phyloP scores from a whole-genome alignment of 2,329 filamentous ascomycete species.

The Sclerotinia trifoliorum region DNA sequence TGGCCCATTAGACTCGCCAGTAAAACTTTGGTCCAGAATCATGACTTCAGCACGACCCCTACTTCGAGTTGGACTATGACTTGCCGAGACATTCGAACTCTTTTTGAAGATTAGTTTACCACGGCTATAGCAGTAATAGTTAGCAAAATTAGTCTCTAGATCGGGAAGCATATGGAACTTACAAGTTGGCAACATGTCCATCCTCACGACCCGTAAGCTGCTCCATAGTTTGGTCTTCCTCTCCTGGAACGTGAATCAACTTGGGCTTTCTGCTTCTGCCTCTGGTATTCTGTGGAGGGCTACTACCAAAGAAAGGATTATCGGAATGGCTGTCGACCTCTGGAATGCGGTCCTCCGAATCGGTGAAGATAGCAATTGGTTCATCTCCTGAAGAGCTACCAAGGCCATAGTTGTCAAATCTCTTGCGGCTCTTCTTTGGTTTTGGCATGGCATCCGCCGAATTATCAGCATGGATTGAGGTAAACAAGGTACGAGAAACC shows the following conservation, averaged over 20 bases:
- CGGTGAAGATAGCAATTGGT: slow-evolving; percentile 72
- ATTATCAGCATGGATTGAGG: slow-evolving; percentile 40
- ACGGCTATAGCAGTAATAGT: slow-evolving; percentile 53
- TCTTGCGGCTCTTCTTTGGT: slow-evolving; percentile 58
- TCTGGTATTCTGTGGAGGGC: slow-evolving; percentile 35
- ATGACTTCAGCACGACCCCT: slow-evolving; percentile 36
- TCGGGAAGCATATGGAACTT: slow-evolving; percentile 46
- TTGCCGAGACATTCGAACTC: slow-evolving; percentile 31
- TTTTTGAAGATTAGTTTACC: slow-evolving; percentile 77
- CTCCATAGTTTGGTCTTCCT: slow-evolving; percentile 45
- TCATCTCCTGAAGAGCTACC: slow-evolving; percentile 54
- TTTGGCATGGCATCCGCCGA: slow-evolving; percentile 58
- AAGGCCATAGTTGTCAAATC: slow-evolving; percentile 54
- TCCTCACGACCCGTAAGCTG: slow-evolving; percentile 67
- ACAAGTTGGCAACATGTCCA: slow-evolving; percentile 76
- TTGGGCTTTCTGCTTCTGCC: slow-evolving; percentile 57
- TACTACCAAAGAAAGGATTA: slow-evolving; percentile 68
- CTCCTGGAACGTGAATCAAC: slow-evolving; percentile 51
- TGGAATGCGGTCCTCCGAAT: slow-evolving; percentile 75
- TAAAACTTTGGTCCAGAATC: slow-evolving; percentile 41
- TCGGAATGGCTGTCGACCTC: slow-evolving; percentile 62
- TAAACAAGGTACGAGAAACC: slow-evolving; percentile 62
- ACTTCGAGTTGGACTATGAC: slow-evolving; percentile 25
- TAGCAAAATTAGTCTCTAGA: slow-evolving; percentile 30
- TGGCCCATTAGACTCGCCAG: slow-evolving; percentile 43